Evolutionary conservation across 78 protist species (phyloP).

Genomic region (Emiliania huxleyi): DNA sequence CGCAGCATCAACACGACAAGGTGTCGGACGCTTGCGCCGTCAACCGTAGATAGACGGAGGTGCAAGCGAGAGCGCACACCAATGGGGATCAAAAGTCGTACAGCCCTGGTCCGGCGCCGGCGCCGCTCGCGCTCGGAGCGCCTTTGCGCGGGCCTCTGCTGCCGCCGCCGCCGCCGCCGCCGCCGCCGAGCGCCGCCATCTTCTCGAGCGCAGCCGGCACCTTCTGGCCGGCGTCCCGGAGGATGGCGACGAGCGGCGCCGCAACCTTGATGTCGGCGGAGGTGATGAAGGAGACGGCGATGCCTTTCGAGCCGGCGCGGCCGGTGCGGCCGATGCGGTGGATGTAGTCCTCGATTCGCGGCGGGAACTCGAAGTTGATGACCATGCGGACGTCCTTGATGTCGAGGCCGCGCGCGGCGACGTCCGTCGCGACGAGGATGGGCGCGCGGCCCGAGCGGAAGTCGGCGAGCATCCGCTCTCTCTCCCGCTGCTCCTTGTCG

Average conservation of each 20-base stretch:
- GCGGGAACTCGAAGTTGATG: constrained; percentile 57
- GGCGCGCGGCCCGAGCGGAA: neutral
- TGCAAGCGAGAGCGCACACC: no score
- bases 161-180: neutral
- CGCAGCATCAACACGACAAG: no score
- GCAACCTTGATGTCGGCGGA: neutral
- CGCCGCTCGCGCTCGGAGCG: no score
- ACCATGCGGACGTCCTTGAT: constrained; percentile 66
- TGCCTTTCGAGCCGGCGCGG: neutral
- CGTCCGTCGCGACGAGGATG: constrained; percentile 76
- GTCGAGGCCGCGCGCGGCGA: constrained; percentile 80
- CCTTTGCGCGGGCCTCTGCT: no score
- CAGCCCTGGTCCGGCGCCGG: no score
- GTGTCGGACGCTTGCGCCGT: no score
- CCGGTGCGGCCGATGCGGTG: constrained; percentile 67
- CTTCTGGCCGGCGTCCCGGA: neutral
- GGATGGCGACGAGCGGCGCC: neutral
- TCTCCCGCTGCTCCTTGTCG: constrained; percentile 54
- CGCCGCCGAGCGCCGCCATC: neutral
- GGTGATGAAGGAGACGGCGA: neutral
- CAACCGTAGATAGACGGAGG: no score
- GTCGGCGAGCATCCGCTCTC: constrained; percentile 17
- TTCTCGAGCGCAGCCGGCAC: neutral
- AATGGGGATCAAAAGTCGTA: no score
- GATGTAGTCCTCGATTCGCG: constrained; percentile 21